These are phyloP conservation scores for Aureobasidium sp. DNA, from an alignment of 2,329 filamentous ascomycete species.

Conservation along the genomic window DNA sequence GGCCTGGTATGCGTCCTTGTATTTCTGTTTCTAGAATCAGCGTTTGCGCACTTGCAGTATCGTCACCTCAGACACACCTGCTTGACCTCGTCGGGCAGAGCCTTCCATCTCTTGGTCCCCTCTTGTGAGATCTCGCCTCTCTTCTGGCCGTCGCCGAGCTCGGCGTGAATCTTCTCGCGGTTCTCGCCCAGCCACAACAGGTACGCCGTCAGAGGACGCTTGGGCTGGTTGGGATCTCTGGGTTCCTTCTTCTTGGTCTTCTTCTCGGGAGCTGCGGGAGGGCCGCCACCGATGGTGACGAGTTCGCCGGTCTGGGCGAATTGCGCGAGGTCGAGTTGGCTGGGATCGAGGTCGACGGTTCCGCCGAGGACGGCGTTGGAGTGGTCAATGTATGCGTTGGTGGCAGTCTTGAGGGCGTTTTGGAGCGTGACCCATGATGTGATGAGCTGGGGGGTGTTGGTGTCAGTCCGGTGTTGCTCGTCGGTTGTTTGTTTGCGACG, in stretches of 20 bases:
- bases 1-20: slow-evolving; percentile 51
- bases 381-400: slow-evolving; percentile 79
- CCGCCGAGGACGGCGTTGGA: slow-evolving; percentile 70
- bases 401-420: slow-evolving; percentile 70
- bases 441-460: slow-evolving; percentile 52
- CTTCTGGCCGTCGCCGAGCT: slow-evolving; percentile 57
- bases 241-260: slow-evolving; percentile 41
- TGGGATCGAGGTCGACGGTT: slow-evolving; percentile 26
- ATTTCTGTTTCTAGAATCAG: slow-evolving; percentile 35
- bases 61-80: no score
- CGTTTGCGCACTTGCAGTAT: background rate
- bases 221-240: slow-evolving; percentile 83
- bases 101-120: slow-evolving; percentile 77
- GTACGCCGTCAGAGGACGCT: slow-evolving; percentile 88
- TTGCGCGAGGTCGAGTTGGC: slow-evolving; percentile 12
- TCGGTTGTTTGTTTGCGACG: slow-evolving; percentile 15
- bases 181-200: slow-evolving; percentile 91
- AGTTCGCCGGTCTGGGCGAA: slow-evolving; percentile 16
- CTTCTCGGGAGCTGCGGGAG: slow-evolving; percentile 22
- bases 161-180: slow-evolving; percentile 66
- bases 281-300: background rate
- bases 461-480: slow-evolving; percentile 33
- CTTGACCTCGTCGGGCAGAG: slow-evolving; percentile 69
- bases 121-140: slow-evolving; percentile 76
- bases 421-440: slow-evolving; percentile 73